Conservation (phyloP, 768 basidiomycete genomes). For the Tremella fuciformis region DNA sequence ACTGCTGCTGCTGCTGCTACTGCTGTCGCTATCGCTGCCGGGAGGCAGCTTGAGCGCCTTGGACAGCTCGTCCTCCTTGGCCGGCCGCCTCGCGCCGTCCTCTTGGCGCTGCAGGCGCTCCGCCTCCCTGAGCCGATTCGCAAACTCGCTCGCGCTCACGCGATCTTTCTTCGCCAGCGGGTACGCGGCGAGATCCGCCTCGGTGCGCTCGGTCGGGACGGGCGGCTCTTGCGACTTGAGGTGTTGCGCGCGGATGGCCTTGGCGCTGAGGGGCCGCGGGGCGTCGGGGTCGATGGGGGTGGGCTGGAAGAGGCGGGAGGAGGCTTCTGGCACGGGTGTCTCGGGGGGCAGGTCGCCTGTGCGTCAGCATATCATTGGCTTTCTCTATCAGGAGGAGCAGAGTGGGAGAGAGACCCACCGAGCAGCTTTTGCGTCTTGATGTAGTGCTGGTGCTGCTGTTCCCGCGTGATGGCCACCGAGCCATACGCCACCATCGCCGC, state of each 20-base stretch:
- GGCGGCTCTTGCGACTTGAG: too few species aligned
- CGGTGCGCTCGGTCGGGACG: background rate
- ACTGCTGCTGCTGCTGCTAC: too few species aligned
- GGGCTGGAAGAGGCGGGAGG: background rate
- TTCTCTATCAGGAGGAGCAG: background rate
- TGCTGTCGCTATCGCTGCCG: too few species aligned
- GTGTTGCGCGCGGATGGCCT: too few species aligned
- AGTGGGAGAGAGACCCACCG: constrained; percentile 16
- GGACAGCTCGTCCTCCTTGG: constrained; percentile 3
- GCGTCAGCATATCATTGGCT: constrained; percentile 5
- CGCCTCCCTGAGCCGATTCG: constrained; percentile 44
- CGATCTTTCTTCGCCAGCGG: constrained; percentile 29
- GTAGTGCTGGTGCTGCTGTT: constrained; percentile 33
- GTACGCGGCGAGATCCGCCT: constrained; percentile 22
- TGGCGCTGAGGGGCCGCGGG: too few species aligned
- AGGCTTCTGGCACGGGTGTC: constrained; percentile 14
- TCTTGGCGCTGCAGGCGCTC: constrained; percentile 44
- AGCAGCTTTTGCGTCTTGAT: constrained; percentile 29
- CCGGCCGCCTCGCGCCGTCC: constrained; percentile 20
- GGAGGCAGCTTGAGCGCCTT: too few species aligned
- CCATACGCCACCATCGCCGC: constrained; percentile 45
- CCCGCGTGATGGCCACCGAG: constrained; percentile 31
- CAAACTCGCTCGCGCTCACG: constrained; percentile 45
- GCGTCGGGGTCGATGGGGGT: background rate
- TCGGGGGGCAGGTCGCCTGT: constrained; percentile 44